Conservation (phyloP, 2,329 filamentous ascomycete species). For the Venturia oleaginea region DNA sequence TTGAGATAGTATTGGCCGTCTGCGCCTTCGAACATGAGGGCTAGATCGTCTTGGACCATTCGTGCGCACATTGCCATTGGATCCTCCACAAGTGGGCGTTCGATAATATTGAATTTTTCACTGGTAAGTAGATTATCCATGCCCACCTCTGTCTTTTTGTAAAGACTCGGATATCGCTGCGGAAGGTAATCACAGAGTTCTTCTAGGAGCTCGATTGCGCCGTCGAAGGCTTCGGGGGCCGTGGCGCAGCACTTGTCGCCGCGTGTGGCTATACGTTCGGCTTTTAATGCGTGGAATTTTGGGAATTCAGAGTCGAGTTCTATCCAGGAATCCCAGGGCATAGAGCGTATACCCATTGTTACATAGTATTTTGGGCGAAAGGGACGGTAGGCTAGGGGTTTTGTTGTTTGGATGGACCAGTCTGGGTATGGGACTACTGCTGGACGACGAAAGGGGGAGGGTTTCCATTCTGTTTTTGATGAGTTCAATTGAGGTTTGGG, state of each 20-base stretch:
- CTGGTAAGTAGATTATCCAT: slow-evolving; percentile 63
- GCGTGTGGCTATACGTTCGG: slow-evolving; percentile 55
- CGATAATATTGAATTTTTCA: slow-evolving; percentile 60
- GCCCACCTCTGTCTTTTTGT: slow-evolving; percentile 46
- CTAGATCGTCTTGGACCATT: slow-evolving; percentile 72
- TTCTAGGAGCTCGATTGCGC: slow-evolving; percentile 66
- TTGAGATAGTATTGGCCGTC: slow-evolving; percentile 78
- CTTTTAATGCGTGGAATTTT: slow-evolving; percentile 64
- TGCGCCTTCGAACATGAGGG: slow-evolving; percentile 67
- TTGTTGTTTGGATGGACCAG: slow-evolving; percentile 61
- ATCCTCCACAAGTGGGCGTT: slow-evolving; percentile 60
- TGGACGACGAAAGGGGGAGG: slow-evolving; percentile 51
- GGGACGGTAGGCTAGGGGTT: slow-evolving; percentile 67
- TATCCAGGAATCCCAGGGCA: slow-evolving; percentile 68
- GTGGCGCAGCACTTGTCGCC: slow-evolving; percentile 60
- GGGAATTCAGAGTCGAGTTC: slow-evolving; percentile 75
- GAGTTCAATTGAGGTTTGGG: not conserved
- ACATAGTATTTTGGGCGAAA: slow-evolving; percentile 70
- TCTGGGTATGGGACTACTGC: slow-evolving; percentile 52
- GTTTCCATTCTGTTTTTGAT: slow-evolving; percentile 42
- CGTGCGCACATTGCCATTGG: slow-evolving; percentile 68
- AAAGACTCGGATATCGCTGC: slow-evolving; percentile 65
- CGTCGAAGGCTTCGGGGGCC: slow-evolving; percentile 59
- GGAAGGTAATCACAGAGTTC: slow-evolving; percentile 64
- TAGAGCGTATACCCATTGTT: slow-evolving; percentile 66